Base-by-base conservation (phyloP, 169 alveolate species). In the Cryptosporidium baileyi region DNA sequence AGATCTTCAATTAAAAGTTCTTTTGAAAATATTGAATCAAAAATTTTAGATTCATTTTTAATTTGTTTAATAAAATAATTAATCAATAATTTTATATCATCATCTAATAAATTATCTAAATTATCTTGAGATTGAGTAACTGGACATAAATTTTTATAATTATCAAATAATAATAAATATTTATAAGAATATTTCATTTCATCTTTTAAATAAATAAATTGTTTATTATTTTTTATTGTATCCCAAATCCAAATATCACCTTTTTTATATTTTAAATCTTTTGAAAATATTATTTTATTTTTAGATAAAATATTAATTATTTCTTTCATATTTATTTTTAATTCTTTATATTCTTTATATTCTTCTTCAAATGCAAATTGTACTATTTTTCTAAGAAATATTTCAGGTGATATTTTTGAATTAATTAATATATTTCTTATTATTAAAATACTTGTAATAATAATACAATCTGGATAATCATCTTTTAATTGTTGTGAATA, bases 341-440 rank as follows among this genome's bases (percentile, higher is more conserved):
- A 11, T 11, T 22, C 61, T 30, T 47, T 47, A 45, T 6, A 24
- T 41, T 40, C 13, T 17, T 17, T 34, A 11, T 74, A 74, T 26
- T 54, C 85, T 19, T 38, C 41, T 44, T 54, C 65, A 4, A 74
- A 24, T 17, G 74, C 51, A 36, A 57, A 54, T 40, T 74, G 65
- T 13, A 9, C 65, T 36, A 74, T 34, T 41, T 74, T 57, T 13
- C 59, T 38, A n/a, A 22, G 8, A 24, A 74, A 74, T 19, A 74
- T 51, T 0, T 24, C 24, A 8, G 85, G 74, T 22, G 24, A 17
- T 26, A 74, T 74, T 19, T 36, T 32, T 4, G 74, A 54, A 11
- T 24, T 51, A 15, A 74, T 17, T 38, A 57, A 38, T 22, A 54
- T 36, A 36, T 36, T 54, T 36, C 85, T 17, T 5, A 57, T 74